Conservation (phyloP, 139 green algal species). For the Limnomonas spitsbergensis region DNA sequence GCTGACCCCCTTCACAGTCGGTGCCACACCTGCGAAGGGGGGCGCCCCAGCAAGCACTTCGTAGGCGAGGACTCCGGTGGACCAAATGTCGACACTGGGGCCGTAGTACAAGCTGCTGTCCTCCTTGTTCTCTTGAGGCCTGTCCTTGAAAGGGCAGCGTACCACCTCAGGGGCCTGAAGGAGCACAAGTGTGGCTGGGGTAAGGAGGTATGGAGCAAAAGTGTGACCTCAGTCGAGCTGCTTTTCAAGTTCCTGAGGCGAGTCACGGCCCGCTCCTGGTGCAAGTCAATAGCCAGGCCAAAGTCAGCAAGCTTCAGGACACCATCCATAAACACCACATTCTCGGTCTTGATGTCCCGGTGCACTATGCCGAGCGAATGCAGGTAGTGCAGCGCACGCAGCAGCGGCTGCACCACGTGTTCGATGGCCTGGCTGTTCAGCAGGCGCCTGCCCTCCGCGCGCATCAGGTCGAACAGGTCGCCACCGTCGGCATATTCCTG, state of each 20-base stretch:
- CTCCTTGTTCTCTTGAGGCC: neutral
- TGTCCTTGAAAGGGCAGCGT: neutral
- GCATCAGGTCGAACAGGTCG: too few relatives aligned
- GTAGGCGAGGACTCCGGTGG: neutral
- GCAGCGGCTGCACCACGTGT: too few relatives aligned
- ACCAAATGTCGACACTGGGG: neutral
- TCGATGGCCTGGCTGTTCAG: too few relatives aligned
- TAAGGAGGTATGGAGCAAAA: too few relatives aligned
- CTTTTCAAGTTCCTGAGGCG: neutral
- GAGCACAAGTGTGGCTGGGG: too few relatives aligned
- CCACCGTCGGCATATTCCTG: too few relatives aligned
- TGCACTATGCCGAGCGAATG: neutral
- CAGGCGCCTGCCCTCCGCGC: too few relatives aligned
- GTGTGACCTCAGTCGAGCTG: too few relatives aligned
- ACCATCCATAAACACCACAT: neutral
- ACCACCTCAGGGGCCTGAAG: conserved; percentile 8
- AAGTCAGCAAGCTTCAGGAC: neutral
- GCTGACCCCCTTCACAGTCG: too few relatives aligned
- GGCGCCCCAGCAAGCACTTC: neutral
- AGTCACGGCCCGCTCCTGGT: neutral
- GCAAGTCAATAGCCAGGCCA: neutral
- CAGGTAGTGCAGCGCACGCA: too few relatives aligned
- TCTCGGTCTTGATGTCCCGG: too few relatives aligned
- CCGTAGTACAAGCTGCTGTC: neutral
- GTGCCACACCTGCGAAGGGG: too few relatives aligned